Evolutionary conservation across 2,329 filamentous ascomycete genomes (phyloP), one percentile per base, ranked within the genome.

Genomic region (Ophiostoma piceae): DNA sequence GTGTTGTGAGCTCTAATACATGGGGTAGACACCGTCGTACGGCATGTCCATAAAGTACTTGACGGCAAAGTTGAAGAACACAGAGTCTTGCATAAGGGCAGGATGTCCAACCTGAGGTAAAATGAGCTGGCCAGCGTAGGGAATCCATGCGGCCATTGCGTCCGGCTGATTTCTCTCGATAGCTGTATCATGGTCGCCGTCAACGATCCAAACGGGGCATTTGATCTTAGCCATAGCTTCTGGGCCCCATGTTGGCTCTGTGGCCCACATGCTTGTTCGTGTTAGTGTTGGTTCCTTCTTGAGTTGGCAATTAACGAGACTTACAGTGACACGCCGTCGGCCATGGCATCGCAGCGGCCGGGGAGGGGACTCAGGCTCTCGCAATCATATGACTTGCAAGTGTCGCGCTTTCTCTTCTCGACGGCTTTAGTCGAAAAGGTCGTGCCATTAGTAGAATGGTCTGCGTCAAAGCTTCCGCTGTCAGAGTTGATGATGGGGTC

Each of bases 31-130:
- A 51, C 65, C 65, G 16, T 67, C 39, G n/a, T 67, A 67, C n/a
- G 39, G 9, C 65, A 67, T 67, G 22, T 67, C 65, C 39, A 67
- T 67, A 47, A 67, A 67, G 41, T 67, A 67, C 65, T 67, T 47
- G 65, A 67, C 65, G n/a, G 26, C 65, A 35, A 67, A 67, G 22
- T 67, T 51, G 12, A 67, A 67, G 14, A 67, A 51, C 4, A 11
- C 26, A 19, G 65, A 26, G 41, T 51, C 65, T 51, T 67, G 39
- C 39, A 67, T 19, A 12, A 67, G 39, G 16, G 65, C 65, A 67
- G 26, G 26, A 51, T 67, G 65, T 19, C 65, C 65, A n/a, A 67
- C 65, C 41, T 67, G 39, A 26, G 65, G 65, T 19, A 67, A n/a
- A 19, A 66, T 66, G 1, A 66, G 65, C 14, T 66, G 65, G 5